Evolutionary conservation across 805 yeast species (phyloP), one percentile per base, ranked within the genome.

Genomic region (Yarrowia sp.): DNA sequence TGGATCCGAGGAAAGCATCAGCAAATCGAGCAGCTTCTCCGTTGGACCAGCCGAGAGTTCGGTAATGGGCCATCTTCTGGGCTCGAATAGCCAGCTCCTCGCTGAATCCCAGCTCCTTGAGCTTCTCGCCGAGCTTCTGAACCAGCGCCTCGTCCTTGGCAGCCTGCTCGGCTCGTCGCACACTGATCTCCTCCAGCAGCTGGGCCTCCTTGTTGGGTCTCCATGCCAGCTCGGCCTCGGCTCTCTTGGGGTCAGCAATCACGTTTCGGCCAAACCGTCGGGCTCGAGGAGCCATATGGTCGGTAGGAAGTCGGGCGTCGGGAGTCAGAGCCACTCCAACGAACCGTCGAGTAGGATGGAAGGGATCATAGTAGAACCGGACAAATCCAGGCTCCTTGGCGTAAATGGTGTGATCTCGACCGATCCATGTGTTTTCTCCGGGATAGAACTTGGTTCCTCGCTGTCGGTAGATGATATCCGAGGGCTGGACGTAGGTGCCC

Each of bases 381-480:
- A 93, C 98, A 74, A 80, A 91, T 31, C 99, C 99, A 2, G 97
- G 97, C 74, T 95, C 98, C 39, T 80, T 72, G 3, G 99, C 97
- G 75, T 81, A 91, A 36, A 95, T 83, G 1, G 99, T 93, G 75
- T 92, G 98, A 75, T 95, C 98, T 71, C 85, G 87, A 68, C 99
- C 99, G 67, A 93, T 90, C 8, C 75, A 76, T 4, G 74, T 89
- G 71, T 95, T 92, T 69, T 89, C 96, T 38, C 99, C 99, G 0
- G 99, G 98, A 73, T 86, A 95, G 75, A 92, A 89, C 72, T 85
- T 88, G 17, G 98, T 91, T 71, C 99, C 99, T 75, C 98, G 84
- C 74, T 95, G 99, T 75, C 98, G 86, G 85, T 89, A 84, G 42
- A 95, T 81, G 69, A 95, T 92, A 72, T 92, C 89, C 9, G 98